phyloP scores from a whole-genome alignment of 2,329 filamentous ascomycete species.

The Fusarium humuli region DNA sequence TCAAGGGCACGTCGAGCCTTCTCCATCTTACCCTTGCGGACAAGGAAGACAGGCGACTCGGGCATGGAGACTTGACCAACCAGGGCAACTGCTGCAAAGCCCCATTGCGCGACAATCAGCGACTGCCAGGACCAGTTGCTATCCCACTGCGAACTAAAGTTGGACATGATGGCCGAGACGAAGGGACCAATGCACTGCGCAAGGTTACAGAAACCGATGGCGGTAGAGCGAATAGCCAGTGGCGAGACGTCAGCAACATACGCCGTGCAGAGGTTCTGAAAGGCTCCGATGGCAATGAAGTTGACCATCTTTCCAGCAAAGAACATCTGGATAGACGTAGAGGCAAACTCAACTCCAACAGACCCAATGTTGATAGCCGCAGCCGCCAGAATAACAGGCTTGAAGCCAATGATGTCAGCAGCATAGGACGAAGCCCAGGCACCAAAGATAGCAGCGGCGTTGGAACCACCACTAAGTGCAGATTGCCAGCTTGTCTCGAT shows the following conservation, averaged over 20 bases:
- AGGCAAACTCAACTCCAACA: constrained; percentile 48
- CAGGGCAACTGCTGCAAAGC: constrained; percentile 52
- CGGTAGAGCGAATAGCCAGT: constrained; percentile 52
- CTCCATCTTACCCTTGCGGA: constrained; percentile 54
- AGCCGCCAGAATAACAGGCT: constrained; percentile 30
- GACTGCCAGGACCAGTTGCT: constrained; percentile 57
- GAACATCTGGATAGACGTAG: constrained; percentile 48
- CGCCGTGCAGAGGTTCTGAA: constrained; percentile 54
- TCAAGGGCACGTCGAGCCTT: constrained; percentile 49
- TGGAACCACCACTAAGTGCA: constrained; percentile 43
- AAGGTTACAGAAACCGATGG: constrained; percentile 54
- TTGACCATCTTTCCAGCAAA: constrained; percentile 49
- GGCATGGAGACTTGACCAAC: constrained; percentile 56
- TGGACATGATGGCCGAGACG: constrained; percentile 53
- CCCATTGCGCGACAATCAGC: constrained; percentile 56
- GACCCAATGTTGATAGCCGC: constrained; percentile 46
- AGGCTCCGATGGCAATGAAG: constrained; percentile 50
- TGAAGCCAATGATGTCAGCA: constrained; percentile 43
- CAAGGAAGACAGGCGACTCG: constrained; percentile 62
- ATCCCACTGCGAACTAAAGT: constrained; percentile 52
- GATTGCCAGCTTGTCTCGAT: constrained; percentile 48
- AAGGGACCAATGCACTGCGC: constrained; percentile 56
- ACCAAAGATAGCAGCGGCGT: constrained; percentile 43
- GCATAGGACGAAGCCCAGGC: constrained; percentile 43
- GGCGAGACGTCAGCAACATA: constrained; percentile 55